A percentile compares a stretch with the other conserved stretches of the same genome.
These are phyloP conservation scores for Colletotrichum scovillei DNA, from an alignment of 2,329 filamentous ascomycete genomes.

Conservation along the genomic window DNA sequence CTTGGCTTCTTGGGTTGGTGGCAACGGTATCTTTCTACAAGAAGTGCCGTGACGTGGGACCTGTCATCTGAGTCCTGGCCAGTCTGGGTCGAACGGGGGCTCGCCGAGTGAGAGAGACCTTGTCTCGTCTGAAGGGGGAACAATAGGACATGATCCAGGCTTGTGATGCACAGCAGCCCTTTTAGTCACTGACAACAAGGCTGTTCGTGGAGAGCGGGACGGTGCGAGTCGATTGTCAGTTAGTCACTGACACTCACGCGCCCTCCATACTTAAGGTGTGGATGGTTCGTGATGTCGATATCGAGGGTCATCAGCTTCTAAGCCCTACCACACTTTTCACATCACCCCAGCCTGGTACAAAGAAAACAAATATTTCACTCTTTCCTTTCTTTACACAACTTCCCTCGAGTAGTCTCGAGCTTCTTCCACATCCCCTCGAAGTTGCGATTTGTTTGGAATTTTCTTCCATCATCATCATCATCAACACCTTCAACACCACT, in stretches of 20 bases:
- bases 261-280: slow-evolving; percentile 17
- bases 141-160: slow-evolving; percentile 34
- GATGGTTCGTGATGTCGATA: neutral
- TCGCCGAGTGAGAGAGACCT: slow-evolving; percentile 11
- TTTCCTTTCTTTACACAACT: neutral
- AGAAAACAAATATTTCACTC: neutral
- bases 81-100: neutral
- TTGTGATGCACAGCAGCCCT: slow-evolving; percentile 25
- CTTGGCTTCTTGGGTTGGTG: neutral
- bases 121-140: slow-evolving; percentile 17
- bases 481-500: slow-evolving; percentile 8
- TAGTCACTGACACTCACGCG: slow-evolving; percentile 29
- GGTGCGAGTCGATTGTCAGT: slow-evolving; percentile 13
- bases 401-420: slow-evolving; percentile 24
- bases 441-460: neutral
- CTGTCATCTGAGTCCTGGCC: slow-evolving; percentile 27
- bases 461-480: neutral
- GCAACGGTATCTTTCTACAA: slow-evolving; percentile 5
- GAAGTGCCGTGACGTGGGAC: slow-evolving; percentile 18
- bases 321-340: neutral
- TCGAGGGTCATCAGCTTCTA: neutral
- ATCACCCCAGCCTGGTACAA: neutral
- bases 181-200: slow-evolving; percentile 23
- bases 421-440: slow-evolving; percentile 10
- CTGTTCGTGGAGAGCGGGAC: slow-evolving; percentile 18